Conservation (phyloP, 805 yeast genomes). For the Kuraishia piskuri region DNA sequence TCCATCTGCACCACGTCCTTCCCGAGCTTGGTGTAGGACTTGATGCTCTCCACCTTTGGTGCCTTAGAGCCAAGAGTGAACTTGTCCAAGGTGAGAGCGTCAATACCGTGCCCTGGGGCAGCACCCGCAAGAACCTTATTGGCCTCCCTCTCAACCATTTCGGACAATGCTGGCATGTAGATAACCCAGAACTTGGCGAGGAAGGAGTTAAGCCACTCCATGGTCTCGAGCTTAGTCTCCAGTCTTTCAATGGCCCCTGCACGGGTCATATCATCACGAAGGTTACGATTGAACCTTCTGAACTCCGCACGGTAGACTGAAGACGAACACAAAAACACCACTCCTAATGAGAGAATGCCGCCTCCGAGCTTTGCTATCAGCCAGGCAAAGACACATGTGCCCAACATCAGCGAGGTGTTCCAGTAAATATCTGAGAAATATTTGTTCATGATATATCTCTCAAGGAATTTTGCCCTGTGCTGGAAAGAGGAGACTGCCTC, state of each 20-base stretch:
- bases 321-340: slow-evolving; percentile 51
- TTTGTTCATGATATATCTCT: slow-evolving; percentile 56
- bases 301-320: slow-evolving; percentile 68
- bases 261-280: slow-evolving; percentile 71
- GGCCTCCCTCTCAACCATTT: slow-evolving; percentile 63
- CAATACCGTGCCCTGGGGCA: slow-evolving; percentile 81
- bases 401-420: slow-evolving; percentile 55
- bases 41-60: slow-evolving; percentile 64
- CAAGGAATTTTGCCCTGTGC: slow-evolving; percentile 29
- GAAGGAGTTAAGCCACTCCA: slow-evolving; percentile 75
- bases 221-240: slow-evolving; percentile 59
- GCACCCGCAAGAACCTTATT: slow-evolving; percentile 59
- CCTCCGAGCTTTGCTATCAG: slow-evolving; percentile 51
- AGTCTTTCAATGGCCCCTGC: slow-evolving; percentile 52
- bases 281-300: slow-evolving; percentile 65
- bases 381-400: slow-evolving; percentile 72
- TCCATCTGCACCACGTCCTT: slow-evolving; percentile 70
- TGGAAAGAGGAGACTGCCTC: background rate
- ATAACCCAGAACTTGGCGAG: slow-evolving; percentile 80
- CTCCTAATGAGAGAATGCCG: slow-evolving; percentile 52
- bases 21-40: slow-evolving; percentile 65
- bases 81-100: slow-evolving; percentile 61
- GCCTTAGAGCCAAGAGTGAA: slow-evolving; percentile 78
- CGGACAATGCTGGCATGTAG: slow-evolving; percentile 79
- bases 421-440: slow-evolving; percentile 67